Base-by-base conservation (phyloP, 2,329 filamentous ascomycete species). In the Gaeumannomyces sp. region DNA sequence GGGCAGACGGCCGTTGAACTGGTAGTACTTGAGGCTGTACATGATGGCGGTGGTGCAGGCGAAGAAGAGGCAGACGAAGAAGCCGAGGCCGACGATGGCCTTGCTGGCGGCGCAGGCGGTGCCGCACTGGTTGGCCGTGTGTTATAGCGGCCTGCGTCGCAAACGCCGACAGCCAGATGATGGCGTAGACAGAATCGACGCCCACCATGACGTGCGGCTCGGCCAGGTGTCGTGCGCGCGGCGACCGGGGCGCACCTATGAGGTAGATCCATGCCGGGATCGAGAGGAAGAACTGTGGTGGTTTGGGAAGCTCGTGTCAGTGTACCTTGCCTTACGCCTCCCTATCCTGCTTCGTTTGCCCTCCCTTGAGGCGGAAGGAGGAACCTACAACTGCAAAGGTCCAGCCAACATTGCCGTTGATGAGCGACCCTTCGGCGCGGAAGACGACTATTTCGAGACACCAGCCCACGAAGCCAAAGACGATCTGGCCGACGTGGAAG, bases 91-190 rank as follows among this genome's bases (percentile, higher is more conserved):
- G 29, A 89, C 86, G 67, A 88, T 80, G 64, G 79, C 85, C 72
- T 87, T 88, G 78, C 86, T 88, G 61, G 85, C 73, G n/a, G 76
- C 74, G 73, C 88, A 90, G 53, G 76, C 84, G 38, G 77, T 74
- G 3, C 83, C 83, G 70, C 86, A 89, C 33, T 79, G 76, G 66
- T 79, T 79, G 28, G 79, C 78, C 3, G 80, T 79, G 80, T 79
- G 76, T 89, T 89, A 76, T 85, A 89, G 84, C 80, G 2, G 88
- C 87, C 71, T 89, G 85, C 25, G 85, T 82, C 35, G 87, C 83
- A 72, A 89, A 90, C 25, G 83, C 87, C 3, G 87, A 87, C 59
- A 90, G 78, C 87, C 87, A 90, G 67, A 89, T 76, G 68, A 90
- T 73, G 71, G 78, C 77, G 72, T 82, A 88, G 65, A 86, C 56